Evolutionary conservation across 2,329 filamentous ascomycete species (phyloP).

Genomic region (Claviceps maximensis): DNA sequence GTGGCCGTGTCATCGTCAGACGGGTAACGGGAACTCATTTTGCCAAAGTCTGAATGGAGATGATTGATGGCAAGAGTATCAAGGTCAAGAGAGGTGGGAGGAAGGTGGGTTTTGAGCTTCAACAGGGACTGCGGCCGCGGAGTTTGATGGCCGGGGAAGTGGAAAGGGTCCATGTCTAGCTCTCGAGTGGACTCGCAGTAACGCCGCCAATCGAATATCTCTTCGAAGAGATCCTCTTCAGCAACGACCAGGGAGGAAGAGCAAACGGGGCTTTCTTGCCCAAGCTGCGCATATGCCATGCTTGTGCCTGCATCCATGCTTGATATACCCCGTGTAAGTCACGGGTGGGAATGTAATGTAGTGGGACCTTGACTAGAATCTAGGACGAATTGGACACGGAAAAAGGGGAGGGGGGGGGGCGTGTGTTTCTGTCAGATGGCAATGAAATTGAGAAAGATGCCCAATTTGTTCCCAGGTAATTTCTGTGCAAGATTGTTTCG

Average conservation of each 20-base stretch:
- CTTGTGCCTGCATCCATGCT: constrained; percentile 23
- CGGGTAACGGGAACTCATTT: constrained; percentile 21
- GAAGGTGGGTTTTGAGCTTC: constrained; percentile 21
- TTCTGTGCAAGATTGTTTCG: constrained; percentile 24
- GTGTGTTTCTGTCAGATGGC: constrained; percentile 19
- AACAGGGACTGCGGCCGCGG: constrained; percentile 12
- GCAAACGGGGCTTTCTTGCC: constrained; percentile 23
- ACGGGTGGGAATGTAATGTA: constrained; percentile 20
- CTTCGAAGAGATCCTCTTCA: constrained; percentile 20
- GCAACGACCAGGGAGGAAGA: constrained; percentile 21
- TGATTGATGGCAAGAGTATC: constrained; percentile 18
- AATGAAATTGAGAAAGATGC: constrained; percentile 25
- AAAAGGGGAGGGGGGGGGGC: constrained; percentile 4
- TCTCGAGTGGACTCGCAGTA: constrained; percentile 21
- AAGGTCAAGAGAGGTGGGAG: constrained; percentile 19
- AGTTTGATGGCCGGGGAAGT: constrained; percentile 16
- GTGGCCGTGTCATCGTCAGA: constrained; percentile 19
- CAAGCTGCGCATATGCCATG: constrained; percentile 22
- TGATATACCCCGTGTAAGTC: constrained; percentile 26
- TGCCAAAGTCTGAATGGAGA: constrained; percentile 18
- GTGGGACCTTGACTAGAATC: constrained; percentile 27
- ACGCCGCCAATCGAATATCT: constrained; percentile 25
- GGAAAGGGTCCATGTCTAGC: constrained; percentile 14
- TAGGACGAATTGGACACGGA: constrained; percentile 24
- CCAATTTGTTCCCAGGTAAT: constrained; percentile 24